Evolutionary conservation across 1,139 yeast species (phyloP).

Genomic region (Schizosaccharomyces versatilis): DNA sequence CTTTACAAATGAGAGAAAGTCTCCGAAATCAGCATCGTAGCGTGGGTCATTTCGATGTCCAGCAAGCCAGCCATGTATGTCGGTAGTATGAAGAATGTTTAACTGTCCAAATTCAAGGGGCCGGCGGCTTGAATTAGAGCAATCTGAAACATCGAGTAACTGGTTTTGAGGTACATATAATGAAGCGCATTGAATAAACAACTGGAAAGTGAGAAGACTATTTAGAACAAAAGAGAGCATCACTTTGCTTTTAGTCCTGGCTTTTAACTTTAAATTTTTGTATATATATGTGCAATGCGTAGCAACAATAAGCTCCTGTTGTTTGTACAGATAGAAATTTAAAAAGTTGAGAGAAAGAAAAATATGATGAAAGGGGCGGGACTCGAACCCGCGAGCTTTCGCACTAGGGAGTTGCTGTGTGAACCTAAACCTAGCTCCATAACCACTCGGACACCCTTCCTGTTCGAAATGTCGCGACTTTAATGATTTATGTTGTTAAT

Average conservation of each 20-base stretch:
- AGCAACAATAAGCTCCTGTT: no score
- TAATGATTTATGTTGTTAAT: no score
- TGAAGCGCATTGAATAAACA: no score
- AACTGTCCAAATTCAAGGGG: conserved; percentile 21
- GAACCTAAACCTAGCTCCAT: not conserved
- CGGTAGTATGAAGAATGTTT: conserved; percentile 80
- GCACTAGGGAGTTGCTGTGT: not conserved
- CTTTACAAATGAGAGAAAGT: conserved; percentile 46
- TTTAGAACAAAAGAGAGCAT: no score
- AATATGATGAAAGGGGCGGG: not conserved
- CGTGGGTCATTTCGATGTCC: conserved; percentile 51
- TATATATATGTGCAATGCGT: no score
- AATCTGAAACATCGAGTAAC: no score
- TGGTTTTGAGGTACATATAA: no score
- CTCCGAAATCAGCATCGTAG: conserved; percentile 85
- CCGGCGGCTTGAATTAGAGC: no score
- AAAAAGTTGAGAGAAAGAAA: not conserved
- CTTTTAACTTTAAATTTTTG: no score
- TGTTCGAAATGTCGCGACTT: not conserved
- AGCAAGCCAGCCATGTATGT: conserved; percentile 86
- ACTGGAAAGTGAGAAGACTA: no score
- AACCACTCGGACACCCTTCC: conserved; percentile 2
- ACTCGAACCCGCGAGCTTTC: conserved; percentile 2
- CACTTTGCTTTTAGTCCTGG: no score
- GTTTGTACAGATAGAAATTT: no score